Base-by-base conservation (phyloP, 2,329 filamentous ascomycete species). In the Colletotrichum tofieldiae region DNA sequence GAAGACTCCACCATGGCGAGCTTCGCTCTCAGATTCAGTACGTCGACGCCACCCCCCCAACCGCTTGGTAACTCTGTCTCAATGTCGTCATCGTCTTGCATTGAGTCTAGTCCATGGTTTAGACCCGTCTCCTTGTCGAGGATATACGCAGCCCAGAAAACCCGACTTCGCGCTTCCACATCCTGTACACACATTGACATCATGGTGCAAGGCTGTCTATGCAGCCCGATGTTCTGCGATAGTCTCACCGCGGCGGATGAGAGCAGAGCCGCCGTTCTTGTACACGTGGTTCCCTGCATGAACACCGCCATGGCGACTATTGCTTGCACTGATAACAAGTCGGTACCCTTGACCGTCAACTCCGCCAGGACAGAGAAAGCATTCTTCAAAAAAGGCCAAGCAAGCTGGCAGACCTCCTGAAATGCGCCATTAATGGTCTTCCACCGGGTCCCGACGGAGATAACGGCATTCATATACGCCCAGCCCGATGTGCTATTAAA, bases 71-170 rank as follows among this genome's bases (percentile, higher is more conserved):
- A 6, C 16, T 70, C 70, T 2, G 71, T 65, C 20, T 73, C 70
- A 26, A 74, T 65, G 8, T 70, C 65, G 29, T 70, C 70, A 14
- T 74, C 61, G 20, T 65, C 64, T 7, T 73, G 61, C 14, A 51
- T 70, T 1, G 72, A 64, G 5, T 72, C 60, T 9, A 73, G 32
- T 3, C 72, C 72, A 5, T 73, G 70, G 12, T 73, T 69, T 23
- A 74, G 51, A 9, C 61, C 45, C 29, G 52, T 69, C 20, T 69
- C 70, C 32, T 69, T 65, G 37, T 74, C 70, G 8, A 74, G 58
- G 12, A 74, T 73, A n/a, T 70, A 74, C 16, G 65, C 70, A 7
- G 62, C 65, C 72, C 72, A 74, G 32, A 74, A 74, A 7, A 74
- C 72, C 3, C 70, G 65, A 45, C 62, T 65, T n/a, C 61, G 70